Base-by-base conservation (phyloP, 176 grass and related monocot species). In the Tillandsia leiboldiana region DNA sequence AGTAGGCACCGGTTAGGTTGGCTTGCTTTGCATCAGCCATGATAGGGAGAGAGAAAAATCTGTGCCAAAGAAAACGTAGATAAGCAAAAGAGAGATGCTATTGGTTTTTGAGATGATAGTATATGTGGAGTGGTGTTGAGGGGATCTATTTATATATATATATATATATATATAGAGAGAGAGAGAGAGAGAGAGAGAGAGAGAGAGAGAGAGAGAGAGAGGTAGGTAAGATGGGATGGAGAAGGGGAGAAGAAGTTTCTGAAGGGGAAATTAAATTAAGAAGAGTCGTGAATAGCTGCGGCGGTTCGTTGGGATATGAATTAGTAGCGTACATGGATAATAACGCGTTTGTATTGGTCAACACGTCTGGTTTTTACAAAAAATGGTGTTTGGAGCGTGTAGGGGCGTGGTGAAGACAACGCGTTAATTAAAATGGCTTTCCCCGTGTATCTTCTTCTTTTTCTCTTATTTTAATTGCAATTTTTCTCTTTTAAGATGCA, bases 21-120 rank as follows among this genome's bases (percentile, higher is more conserved):
- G 10, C 15, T 24, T 66, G 64, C 73, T 76, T 76, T 50, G 73
- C 20, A 1, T 76, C 73, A 3, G 64, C 73, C 73, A 76, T 76
- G 9, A 61, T 15, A 9, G 54, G 7, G 29, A 33, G 29, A 33
- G 3, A 33, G 29, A 33, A 5, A 33, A 33, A 33, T 33, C 3
- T 33, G 29, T 33, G 29, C 29, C 3, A 33, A 33, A 4, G 29
- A 33, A 0, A 0, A 33, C 3, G 5, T 33, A 33, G 5, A 3
- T 33, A 33, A 42, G 5, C 24, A 1, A 7, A 6, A 42, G 33
- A 42, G 33, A 7, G 33, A 42, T 42, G 33, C 6, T 42, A 42
- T 1, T 42, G 54, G 20, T 2, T 56, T 56, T 56, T n/a, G 15
- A n/a, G 15, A 56, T 10, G 15, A 56, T 18, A 20, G 20, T 0